phyloP scores from a whole-genome alignment of 371 early-diverging fungal genomes.

The Mucor saturninus region DNA sequence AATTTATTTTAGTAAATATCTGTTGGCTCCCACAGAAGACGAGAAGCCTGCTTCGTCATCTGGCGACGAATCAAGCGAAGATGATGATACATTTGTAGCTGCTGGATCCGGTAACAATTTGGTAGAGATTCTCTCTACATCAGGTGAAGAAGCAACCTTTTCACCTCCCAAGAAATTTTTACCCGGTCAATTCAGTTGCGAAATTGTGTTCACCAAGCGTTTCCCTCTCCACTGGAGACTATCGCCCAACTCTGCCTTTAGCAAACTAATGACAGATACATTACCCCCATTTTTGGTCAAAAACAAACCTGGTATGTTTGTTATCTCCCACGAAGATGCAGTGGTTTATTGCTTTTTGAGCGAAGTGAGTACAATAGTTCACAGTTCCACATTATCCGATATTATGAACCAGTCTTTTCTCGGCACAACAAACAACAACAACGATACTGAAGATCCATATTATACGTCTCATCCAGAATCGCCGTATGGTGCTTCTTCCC shows the following conservation, averaged over 20 bases:
- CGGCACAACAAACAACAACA: not conserved
- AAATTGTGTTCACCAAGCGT: slow-evolving; percentile 60
- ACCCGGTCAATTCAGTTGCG: slow-evolving; percentile 78
- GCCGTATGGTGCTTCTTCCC: slow-evolving; percentile 21
- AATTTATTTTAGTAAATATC: slow-evolving; percentile 60
- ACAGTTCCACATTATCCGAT: slow-evolving; percentile 15
- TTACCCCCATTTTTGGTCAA: slow-evolving; percentile 69
- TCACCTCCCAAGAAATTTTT: slow-evolving; percentile 46
- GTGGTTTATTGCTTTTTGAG: slow-evolving; percentile 71
- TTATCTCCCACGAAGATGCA: slow-evolving; percentile 57
- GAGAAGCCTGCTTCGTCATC: slow-evolving; percentile 42
- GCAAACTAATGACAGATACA: slow-evolving; percentile 55
- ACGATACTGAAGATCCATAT: not conserved
- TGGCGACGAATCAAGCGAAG: slow-evolving; percentile 58
- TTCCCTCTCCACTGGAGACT: slow-evolving; percentile 83
- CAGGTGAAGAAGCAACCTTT: slow-evolving; percentile 44
- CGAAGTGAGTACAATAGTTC: slow-evolving; percentile 34
- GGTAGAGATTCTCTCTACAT: slow-evolving; percentile 49
- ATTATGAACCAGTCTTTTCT: slow-evolving; percentile 9
- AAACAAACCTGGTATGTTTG: slow-evolving; percentile 79
- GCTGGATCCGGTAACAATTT: slow-evolving; percentile 33
- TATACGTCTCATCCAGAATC: slow-evolving; percentile 22
- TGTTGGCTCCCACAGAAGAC: slow-evolving; percentile 54
- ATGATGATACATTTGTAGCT: slow-evolving; percentile 24
- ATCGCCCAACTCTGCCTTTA: slow-evolving; percentile 68